Evolutionary conservation across 805 yeast species (phyloP), one percentile per base, ranked within the genome.

Genomic region (Wickerhamomyces alni): DNA sequence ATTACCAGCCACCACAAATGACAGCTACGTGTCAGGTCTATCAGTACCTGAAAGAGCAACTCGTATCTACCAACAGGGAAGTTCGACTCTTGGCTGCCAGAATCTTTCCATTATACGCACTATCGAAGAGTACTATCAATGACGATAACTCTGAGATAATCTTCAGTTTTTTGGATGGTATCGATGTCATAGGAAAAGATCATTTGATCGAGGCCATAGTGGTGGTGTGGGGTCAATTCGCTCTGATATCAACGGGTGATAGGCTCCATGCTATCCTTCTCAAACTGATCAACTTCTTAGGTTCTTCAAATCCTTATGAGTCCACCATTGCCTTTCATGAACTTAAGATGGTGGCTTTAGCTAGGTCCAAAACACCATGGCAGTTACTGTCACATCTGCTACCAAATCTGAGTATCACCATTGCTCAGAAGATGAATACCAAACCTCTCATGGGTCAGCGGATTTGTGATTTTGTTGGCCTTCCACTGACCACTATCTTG

Each of bases 331-430:
- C 87, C 0, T 77, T 79, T 46, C 81, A 80, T 52, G 75, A 77
- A 40, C 62, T 91, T 4, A 62, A 75, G 17, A 62, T 70, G 26
- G 69, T 84, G 11, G 82, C 96, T 0, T 51, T 62, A 15, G 65
- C 75, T 2, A 74, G 75, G 47, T 60, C 67, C 1, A 62, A 74
- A 27, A 76, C 95, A 0, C 81, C 95, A 0, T 88, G 91, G 75
- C 86, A 83, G 55, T 61, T 91, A 12, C 64, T 87, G 17, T 77
- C 85, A 8, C 95, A 96, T 0, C 85, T 77, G 44, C 70, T 93
- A 51, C 88, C 91, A 2, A 73, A 80, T 27, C 67, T 88, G 8
- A 74, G 89, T 29, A 73, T 77, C 32, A 72, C 72, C 18, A 69
- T 87, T 15, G 79, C 87, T 4, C 75, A 75, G 45, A 68, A 69